Percentiles rank a stretch among this genome's conserved stretches.
phyloP scores from a whole-genome alignment of 2,329 filamentous ascomycete genomes.

The Fusarium tanahbumbuense region DNA sequence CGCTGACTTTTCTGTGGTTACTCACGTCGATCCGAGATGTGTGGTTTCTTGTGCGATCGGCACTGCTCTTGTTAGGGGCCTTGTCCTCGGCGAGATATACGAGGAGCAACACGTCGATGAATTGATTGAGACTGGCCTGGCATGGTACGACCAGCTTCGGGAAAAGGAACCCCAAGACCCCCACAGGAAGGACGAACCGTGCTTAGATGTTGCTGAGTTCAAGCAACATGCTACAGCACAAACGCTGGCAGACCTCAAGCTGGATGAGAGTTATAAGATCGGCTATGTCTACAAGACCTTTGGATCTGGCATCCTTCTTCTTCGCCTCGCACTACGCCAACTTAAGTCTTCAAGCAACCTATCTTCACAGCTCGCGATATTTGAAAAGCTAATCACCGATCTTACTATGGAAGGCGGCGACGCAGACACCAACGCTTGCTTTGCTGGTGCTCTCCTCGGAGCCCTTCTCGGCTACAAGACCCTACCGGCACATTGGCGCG shows the following conservation, averaged over 20 bases:
- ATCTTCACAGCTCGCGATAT: conserved; percentile 46
- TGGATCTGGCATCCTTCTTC: conserved; percentile 58
- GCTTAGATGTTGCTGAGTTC: conserved; percentile 57
- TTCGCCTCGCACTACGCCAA: conserved; percentile 58
- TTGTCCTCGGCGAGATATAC: conserved; percentile 59
- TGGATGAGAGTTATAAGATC: conserved; percentile 60
- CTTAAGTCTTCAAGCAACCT: conserved; percentile 34
- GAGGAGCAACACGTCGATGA: conserved; percentile 55
- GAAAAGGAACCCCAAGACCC: conserved; percentile 38
- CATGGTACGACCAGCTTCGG: conserved; percentile 52
- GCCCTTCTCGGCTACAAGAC: conserved; percentile 59
- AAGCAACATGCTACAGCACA: conserved; percentile 53
- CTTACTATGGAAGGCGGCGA: conserved; percentile 65
- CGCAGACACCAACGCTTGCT: conserved; percentile 66
- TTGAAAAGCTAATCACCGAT: conserved; percentile 61
- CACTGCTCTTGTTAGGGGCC: conserved; percentile 58
- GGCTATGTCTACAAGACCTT: conserved; percentile 67
- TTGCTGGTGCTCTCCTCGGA: conserved; percentile 62
- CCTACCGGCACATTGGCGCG: conserved; percentile 61
- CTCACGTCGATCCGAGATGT: conserved; percentile 64
- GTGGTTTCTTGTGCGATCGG: conserved; percentile 61
- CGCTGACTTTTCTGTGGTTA: conserved; percentile 56
- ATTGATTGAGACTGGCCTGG: conserved; percentile 54
- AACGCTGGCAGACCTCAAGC: conserved; percentile 53
- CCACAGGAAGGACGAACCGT: conserved; percentile 46